These are phyloP conservation scores for Logfia minima DNA, from an alignment of 129 eudicot species.

Conservation along the genomic window DNA sequence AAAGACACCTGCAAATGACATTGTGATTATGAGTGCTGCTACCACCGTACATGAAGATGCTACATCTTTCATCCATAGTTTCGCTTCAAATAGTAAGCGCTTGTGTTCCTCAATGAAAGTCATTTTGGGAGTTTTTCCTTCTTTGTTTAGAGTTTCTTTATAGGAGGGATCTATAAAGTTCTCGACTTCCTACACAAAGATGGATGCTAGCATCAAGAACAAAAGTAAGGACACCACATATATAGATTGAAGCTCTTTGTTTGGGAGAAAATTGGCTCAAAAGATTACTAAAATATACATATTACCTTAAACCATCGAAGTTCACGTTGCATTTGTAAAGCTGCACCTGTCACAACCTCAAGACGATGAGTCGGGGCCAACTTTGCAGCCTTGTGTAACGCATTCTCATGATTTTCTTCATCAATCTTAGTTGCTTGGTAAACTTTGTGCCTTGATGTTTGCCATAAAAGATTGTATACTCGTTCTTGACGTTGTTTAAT, in stretches of 20 bases:
- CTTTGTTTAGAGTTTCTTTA: background rate
- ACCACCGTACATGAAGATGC: slow-evolving; percentile 31
- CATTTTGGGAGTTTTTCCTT: slow-evolving; percentile 4
- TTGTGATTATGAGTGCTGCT: slow-evolving; percentile 33
- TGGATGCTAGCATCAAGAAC: background rate
- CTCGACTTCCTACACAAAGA: slow-evolving; percentile 19
- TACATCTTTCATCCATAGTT: slow-evolving; percentile 32
- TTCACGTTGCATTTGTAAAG: slow-evolving; percentile 8
- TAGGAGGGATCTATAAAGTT: slow-evolving; percentile 1
- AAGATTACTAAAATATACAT: too few species aligned
- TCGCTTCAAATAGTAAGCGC: slow-evolving; percentile 7
- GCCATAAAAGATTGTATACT: slow-evolving; percentile 25
- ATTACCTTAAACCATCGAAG: slow-evolving; percentile 29
- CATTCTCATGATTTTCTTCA: background rate
- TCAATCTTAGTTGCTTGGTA: background rate
- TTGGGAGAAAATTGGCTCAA: too few species aligned
- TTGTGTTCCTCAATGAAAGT: slow-evolving; percentile 17
- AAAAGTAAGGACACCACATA: background rate
- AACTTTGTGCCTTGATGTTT: slow-evolving; percentile 5
- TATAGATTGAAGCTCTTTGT: too few species aligned
- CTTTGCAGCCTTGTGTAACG: slow-evolving; percentile 25
- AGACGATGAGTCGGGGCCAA: slow-evolving; percentile 29
- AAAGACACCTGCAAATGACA: slow-evolving; percentile 32
- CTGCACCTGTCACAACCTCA: slow-evolving; percentile 27
- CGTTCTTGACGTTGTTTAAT: slow-evolving; percentile 24